Base-by-base conservation (phyloP, 768 basidiomycete species). In the Auricularia sp. region DNA sequence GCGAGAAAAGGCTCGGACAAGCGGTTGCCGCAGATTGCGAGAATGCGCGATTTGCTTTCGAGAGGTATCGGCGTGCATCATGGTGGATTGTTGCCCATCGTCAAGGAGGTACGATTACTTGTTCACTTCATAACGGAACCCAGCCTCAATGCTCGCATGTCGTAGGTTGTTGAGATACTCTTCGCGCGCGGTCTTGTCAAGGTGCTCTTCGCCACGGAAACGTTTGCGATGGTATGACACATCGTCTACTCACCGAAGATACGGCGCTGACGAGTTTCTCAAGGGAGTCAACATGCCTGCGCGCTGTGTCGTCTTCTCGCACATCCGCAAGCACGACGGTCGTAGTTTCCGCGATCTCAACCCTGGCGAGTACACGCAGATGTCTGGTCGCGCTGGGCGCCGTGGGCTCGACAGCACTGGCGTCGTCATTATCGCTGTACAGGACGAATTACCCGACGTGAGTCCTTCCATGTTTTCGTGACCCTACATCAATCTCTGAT, bases 201-300 rank as follows among this genome's bases (percentile, higher is more conserved):
- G 75, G 85, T 97, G 24, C 78, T 99, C 6, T 99, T 99, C 73
- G 97, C 97, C 1, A 99, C 97, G 3, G 97, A 99, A 77, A 99
- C 97, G 0, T 99, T 99, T 74, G 96, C 96, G 0, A 98, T 99
- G 96, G 95, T 94, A 64, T 65, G 80, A 29, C 29, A 29, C 29
- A 1, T 29, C 29, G 29, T 29, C 29, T 29, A 29, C 29, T 29
- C 2, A 2, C 29, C 3, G 29, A 29, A 29, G 3, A 29, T 29
- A 29, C 29, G 29, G 29, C 29, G 1, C 29, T 36, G 36, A 24
- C 29, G 35, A 21, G 13, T 42, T 59, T 8, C 51, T 63, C 8
- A 66, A 98, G 95, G 97, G 97, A 61, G 97, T 99, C 64, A 99
- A 99, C 75, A 99, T 99, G 97, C 97, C 97, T 21, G 93, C 97